Percentiles rank a stretch among this genome's conserved stretches.
phyloP scores from a whole-genome alignment of 768 basidiomycete species.

The Mycena latifolia region DNA sequence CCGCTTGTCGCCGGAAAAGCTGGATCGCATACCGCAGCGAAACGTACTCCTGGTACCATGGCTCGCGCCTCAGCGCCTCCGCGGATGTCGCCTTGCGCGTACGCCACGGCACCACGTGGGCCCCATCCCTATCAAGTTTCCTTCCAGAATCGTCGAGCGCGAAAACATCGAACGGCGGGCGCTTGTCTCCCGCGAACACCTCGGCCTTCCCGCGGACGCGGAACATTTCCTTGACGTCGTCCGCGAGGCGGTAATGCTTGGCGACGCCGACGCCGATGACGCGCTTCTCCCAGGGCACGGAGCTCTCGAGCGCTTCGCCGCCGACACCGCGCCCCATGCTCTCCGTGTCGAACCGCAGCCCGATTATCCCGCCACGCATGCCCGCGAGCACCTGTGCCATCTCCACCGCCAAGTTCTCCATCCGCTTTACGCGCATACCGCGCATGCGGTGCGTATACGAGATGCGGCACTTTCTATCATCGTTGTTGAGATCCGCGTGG shows the following conservation, averaged over 20 bases:
- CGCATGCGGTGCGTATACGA: constrained; percentile 49
- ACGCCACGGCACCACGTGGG: constrained; percentile 19
- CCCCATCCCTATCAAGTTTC: constrained; percentile 2
- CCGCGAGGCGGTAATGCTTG: constrained; percentile 7
- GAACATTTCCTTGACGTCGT: constrained; percentile 11
- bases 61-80: constrained; percentile 7
- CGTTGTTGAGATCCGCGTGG: constrained; percentile 45
- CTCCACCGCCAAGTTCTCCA: constrained; percentile 44
- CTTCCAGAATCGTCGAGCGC: constrained; percentile 22
- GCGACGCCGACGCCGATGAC: constrained; percentile 49
- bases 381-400: constrained; percentile 49
- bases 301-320: constrained; percentile 52
- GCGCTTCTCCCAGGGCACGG: constrained; percentile 46
- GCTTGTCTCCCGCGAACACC: neutral
- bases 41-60: constrained; percentile 14
- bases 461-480: constrained; percentile 48
- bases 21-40: neutral
- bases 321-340: constrained; percentile 49
- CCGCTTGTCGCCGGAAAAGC: neutral
- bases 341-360: constrained; percentile 47
- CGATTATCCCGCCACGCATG: constrained; percentile 51
- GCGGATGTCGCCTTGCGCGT: neutral
- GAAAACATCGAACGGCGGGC: constrained; percentile 2
- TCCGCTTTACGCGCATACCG: constrained; percentile 48
- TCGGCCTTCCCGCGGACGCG: neutral